Percentiles rank a stretch among this genome's conserved stretches.
Conservation (phyloP, 345 rosid species). For the Boechera stricta region DNA sequence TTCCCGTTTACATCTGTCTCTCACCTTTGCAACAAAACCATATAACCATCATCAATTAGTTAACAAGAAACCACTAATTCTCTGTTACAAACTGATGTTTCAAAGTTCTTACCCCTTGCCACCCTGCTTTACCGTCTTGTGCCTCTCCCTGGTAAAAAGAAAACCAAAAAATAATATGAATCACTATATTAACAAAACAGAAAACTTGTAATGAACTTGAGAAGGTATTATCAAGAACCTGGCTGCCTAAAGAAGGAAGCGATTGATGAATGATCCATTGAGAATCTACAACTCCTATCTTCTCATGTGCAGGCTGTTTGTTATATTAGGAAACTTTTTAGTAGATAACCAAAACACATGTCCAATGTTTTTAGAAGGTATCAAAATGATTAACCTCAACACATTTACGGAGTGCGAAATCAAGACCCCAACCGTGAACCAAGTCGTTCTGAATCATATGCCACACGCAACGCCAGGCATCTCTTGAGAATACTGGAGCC, state of each 20-base stretch:
- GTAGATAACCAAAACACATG: constrained; percentile 14
- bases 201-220: constrained; percentile 10
- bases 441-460: constrained; percentile 98
- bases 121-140: constrained; percentile 66
- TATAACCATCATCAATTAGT: constrained; percentile 14
- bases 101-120: constrained; percentile 77
- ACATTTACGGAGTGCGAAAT: constrained; percentile 87
- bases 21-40: constrained; percentile 63
- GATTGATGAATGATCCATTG: constrained; percentile 94
- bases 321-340: constrained; percentile 14
- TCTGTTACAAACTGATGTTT: not conserved
- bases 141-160: constrained; percentile 60
- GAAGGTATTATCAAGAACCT: constrained; percentile 54
- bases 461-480: constrained; percentile 99
- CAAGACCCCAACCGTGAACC: constrained; percentile 99
- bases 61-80: constrained; percentile 17
- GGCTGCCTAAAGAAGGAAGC: constrained; percentile 88
- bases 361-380: not conserved
- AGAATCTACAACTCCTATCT: constrained; percentile 96
- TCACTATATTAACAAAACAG: not conserved
- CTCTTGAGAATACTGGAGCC: constrained; percentile 98
- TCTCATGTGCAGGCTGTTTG: constrained; percentile 94
- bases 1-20: constrained; percentile 88
- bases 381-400: constrained; percentile 59
- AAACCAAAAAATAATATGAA: not conserved